phyloP scores from a whole-genome alignment of 2,329 filamentous ascomycete genomes.

The Trichoderma pleuroti region DNA sequence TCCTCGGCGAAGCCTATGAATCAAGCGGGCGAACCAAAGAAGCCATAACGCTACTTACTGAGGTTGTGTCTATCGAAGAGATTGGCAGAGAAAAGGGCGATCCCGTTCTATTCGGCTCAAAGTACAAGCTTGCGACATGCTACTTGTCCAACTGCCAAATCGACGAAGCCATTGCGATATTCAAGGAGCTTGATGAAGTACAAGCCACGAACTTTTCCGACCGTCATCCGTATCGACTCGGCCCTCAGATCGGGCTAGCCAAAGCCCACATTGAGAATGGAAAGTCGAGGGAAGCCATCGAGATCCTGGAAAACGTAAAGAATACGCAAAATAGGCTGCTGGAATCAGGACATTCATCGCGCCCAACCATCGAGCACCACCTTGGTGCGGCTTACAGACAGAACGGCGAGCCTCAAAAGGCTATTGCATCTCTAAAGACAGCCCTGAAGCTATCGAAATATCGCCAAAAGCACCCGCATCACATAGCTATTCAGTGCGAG shows the following conservation, averaged over 20 bases:
- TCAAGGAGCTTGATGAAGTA: conserved; percentile 8
- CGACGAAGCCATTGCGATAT: conserved; percentile 12
- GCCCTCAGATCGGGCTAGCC: conserved; percentile 7
- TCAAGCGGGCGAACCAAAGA: conserved; percentile 9
- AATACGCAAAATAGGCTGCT: background rate
- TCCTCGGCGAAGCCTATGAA: conserved; percentile 9
- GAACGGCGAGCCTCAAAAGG: conserved; percentile 14
- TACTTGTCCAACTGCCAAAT: conserved; percentile 13
- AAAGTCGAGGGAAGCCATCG: background rate
- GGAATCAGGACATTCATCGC: background rate
- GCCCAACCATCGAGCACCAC: background rate
- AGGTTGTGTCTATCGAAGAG: conserved; percentile 15
- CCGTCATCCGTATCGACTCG: conserved; percentile 7
- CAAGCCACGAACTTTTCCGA: background rate
- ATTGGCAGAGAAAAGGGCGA: background rate
- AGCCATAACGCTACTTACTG: conserved; percentile 10
- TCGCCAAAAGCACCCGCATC: background rate
- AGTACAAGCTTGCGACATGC: conserved; percentile 14
- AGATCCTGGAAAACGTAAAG: background rate
- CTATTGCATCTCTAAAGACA: background rate
- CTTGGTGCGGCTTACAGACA: conserved; percentile 12
- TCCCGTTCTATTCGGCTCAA: conserved; percentile 9
- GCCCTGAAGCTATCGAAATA: background rate
- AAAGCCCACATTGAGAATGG: conserved; percentile 7
- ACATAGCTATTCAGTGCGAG: background rate